Evolutionary conservation across 2,329 filamentous ascomycete genomes (phyloP), one percentile per base, ranked within the genome.

Genomic region (Pochonia chlamydosporia): DNA sequence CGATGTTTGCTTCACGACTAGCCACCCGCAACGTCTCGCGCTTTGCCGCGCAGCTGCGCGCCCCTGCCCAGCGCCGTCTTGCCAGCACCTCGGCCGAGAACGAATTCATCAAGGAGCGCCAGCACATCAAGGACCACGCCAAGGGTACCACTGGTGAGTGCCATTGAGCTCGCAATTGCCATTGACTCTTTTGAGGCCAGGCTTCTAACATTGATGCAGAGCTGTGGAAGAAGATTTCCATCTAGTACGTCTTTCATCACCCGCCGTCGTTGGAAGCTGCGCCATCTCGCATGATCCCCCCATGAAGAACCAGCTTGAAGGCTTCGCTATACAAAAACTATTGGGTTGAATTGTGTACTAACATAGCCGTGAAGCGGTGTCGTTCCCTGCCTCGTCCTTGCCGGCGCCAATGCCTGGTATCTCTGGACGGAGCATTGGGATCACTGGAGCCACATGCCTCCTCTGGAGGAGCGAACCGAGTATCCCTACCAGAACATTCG

Each of bases 401-500:
- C 86, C 51, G 68, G 72, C 57, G 74, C 84, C 71, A 99, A 99
- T 70, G 91, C 91, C 61, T 96, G 87, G 69, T 83, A 84, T 65
- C 83, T 96, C 54, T 99, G 90, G 89, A 84, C 81, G 62, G 89
- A 95, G 75, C 93, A 99, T 74, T 97, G 92, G 92, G 88, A 95
- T 73, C 93, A 99, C 79, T 89, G 86, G 82, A 73, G 70, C 45
- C 92, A 97, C 74, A 73, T 88, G 70, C 82, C 87, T 51, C 87
- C 93, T 56, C 77, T 92, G 59, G 89, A 95, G 77, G 93, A 99
- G 75, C 86, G 88, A 65, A 73, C 79, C 62, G 89, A 97, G 77
- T 99, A 97, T 74, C 75, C 90, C 51, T 99, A 95, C 83, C 89
- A 95, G 82, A 99, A 99, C 80, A 87, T 99, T 70, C 87, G 93